phyloP scores from a whole-genome alignment of 2,329 filamentous ascomycete genomes.

The Hypoxylon sp. region DNA sequence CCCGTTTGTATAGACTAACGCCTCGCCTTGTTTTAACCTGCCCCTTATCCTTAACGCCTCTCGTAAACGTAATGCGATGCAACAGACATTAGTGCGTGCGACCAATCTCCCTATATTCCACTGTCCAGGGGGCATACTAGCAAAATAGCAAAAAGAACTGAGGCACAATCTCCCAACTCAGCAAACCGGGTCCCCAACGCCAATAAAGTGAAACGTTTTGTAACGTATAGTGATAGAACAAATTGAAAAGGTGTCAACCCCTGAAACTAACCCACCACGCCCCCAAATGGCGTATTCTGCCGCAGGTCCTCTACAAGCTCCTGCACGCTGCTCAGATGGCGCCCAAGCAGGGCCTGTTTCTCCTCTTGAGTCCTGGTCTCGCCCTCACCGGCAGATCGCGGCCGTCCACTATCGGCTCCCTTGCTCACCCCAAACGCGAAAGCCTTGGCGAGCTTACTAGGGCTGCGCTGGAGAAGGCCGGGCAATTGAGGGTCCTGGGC shows the following conservation, averaged over 20 bases:
- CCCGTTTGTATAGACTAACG: constrained; percentile 27
- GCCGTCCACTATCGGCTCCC: constrained; percentile 56
- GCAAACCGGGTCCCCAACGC: constrained; percentile 19
- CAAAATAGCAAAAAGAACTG: not conserved
- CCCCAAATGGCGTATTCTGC: constrained; percentile 78
- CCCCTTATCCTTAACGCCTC: constrained; percentile 27
- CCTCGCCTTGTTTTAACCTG: constrained; percentile 17
- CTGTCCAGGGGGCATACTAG: not conserved
- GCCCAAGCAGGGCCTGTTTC: constrained; percentile 83
- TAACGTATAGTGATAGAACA: constrained; percentile 7
- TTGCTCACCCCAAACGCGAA: constrained; percentile 58
- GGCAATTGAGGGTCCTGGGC: constrained; percentile 59
- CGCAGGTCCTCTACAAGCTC: constrained; percentile 87
- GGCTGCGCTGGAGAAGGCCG: constrained; percentile 74
- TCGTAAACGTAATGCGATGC: constrained; percentile 31
- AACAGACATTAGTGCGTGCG: constrained; percentile 21
- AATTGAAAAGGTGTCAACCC: not conserved
- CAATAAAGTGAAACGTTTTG: constrained; percentile 17
- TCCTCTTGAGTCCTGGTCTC: constrained; percentile 80
- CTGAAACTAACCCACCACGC: constrained; percentile 63
- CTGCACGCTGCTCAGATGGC: constrained; percentile 85
- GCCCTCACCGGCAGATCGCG: constrained; percentile 51
- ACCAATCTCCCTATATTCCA: not conserved
- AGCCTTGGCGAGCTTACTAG: constrained; percentile 75
- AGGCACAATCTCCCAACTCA: constrained; percentile 3